phyloP scores from a whole-genome alignment of 225 moss, liverwort and hornwort genomes.

The Physcomitrellopsis africana region DNA sequence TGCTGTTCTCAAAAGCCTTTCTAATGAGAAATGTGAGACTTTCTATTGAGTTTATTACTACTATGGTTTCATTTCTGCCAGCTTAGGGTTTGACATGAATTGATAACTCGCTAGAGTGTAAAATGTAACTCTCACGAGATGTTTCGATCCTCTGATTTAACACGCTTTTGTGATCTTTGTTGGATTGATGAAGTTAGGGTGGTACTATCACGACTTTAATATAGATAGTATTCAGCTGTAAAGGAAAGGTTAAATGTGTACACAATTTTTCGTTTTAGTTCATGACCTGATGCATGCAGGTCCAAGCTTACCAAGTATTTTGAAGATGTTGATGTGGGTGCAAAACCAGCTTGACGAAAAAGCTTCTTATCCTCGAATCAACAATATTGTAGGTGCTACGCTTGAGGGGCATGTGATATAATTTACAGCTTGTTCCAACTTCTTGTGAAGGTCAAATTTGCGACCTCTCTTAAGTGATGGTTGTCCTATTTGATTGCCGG shows the following conservation, averaged over 20 bases:
- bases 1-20: constrained; percentile 90
- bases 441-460: too few relatives aligned
- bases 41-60: background rate
- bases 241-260: background rate
- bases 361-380: constrained; percentile 90
- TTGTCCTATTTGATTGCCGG: too few relatives aligned
- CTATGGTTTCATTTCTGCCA: background rate
- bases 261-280: background rate
- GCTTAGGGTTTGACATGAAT: background rate
- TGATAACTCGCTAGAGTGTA: background rate
- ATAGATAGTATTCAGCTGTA: background rate
- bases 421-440: background rate
- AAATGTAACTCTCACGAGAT: too few relatives aligned
- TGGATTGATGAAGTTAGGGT: background rate
- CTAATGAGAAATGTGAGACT: constrained; percentile 84
- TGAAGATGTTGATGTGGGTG: constrained; percentile 97
- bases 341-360: constrained; percentile 95
- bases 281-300: constrained; percentile 47
- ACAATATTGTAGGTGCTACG: constrained; percentile 85
- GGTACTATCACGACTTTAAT: background rate
- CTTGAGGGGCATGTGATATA: constrained; percentile 91
- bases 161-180: too few relatives aligned
- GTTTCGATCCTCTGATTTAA: too few relatives aligned
- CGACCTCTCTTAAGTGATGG: too few relatives aligned
- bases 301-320: constrained; percentile 86